Conservation (phyloP, 2,329 filamentous ascomycete species). For the Hirsutella rhossiliensis region DNA sequence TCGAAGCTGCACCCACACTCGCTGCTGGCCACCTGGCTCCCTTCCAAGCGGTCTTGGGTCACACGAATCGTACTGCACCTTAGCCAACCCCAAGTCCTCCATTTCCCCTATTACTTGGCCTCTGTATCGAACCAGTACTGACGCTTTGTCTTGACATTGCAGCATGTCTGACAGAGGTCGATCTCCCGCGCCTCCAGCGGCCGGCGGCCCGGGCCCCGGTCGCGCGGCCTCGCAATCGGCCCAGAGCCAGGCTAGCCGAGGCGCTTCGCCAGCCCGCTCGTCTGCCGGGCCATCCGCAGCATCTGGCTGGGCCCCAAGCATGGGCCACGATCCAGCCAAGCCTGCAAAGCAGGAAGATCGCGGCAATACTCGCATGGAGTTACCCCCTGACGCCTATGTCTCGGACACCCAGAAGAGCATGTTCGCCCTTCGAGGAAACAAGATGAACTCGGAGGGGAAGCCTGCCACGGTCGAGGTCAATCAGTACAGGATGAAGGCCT, state of each 20-base stretch:
- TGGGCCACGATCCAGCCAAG: constrained; percentile 33
- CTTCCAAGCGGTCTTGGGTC: neutral
- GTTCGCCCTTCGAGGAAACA: constrained; percentile 21
- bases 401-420: constrained; percentile 18
- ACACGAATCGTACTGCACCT: neutral
- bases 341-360: constrained; percentile 16
- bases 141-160: neutral
- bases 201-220: neutral
- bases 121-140: neutral
- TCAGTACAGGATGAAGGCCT: constrained; percentile 55
- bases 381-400: constrained; percentile 45
- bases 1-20: no score
- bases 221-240: neutral
- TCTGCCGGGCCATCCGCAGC: constrained; percentile 5
- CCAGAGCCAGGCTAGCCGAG: constrained; percentile 5
- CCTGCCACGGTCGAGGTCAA: constrained; percentile 52
- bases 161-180: constrained; percentile 22
- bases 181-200: constrained; percentile 10
- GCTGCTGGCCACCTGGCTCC: no score
- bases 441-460: constrained; percentile 46
- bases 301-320: constrained; percentile 13
- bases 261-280: constrained; percentile 8
- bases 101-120: no score
- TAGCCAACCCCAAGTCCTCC: neutral
- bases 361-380: constrained; percentile 37